Base-by-base conservation (phyloP, 164 flowering plant genomes). In the Berberis vulgaris region DNA sequence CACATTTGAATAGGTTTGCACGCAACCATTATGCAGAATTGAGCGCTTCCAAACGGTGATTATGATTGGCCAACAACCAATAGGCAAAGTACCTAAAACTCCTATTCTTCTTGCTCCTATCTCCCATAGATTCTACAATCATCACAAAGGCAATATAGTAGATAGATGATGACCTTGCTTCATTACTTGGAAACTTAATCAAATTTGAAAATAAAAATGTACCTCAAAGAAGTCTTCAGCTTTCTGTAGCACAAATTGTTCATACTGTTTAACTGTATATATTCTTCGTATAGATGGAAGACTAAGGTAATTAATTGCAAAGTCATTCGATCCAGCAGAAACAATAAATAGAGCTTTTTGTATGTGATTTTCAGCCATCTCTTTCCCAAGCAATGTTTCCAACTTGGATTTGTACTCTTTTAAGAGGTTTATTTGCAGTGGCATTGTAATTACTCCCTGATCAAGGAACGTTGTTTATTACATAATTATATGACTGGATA, bases 261-360 rank as follows among this genome's bases (percentile, higher is more conserved):
- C n/a, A n/a, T n/a, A n/a, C n/a, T n/a, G n/a, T n/a, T n/a, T n/a
- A n/a, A n/a, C n/a, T n/a, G n/a, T n/a, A n/a, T n/a, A n/a, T n/a
- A n/a, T n/a, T n/a, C n/a, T n/a, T n/a, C n/a, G n/a, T n/a, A n/a
- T n/a, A n/a, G n/a, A n/a, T n/a, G n/a, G n/a, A 2, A 78, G 0
- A 26, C 73, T 81, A 54, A 83, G 86, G 60, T 50, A 84, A 61
- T 80, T 84, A 7, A 77, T 65, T 12, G 54, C 45, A 6, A 84
- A 71, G 61, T 88, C 92, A 61, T 84, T 84, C 13, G 81, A 76
- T 41, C 88, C 92, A 1, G 83, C 77, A 74, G 80, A 74, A 1
- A 86, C 54, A 43, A 86, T 0, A 26, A 81, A 73, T 53, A 83
- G 57, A 8, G 87, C 78, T 6, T 57, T 57, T 3, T 40, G 46